phyloP scores from a whole-genome alignment of 306 rosid genomes.

The Vicia sativa region DNA sequence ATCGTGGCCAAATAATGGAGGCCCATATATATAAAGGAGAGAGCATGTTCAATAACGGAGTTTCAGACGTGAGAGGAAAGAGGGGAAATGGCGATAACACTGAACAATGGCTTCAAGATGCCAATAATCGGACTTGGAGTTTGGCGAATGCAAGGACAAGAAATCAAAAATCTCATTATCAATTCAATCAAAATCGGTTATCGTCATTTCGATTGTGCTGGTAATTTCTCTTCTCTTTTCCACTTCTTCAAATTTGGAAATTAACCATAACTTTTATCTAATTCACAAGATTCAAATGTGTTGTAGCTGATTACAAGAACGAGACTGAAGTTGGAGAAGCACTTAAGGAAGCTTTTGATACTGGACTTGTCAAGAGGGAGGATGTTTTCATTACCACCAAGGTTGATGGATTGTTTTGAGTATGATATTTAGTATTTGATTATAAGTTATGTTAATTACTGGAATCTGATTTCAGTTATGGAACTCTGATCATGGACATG shows the following conservation, averaged over 20 bases:
- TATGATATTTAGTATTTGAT: slow-evolving; percentile 21
- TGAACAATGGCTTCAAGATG: slow-evolving; percentile 83
- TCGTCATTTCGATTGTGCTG: slow-evolving; percentile 95
- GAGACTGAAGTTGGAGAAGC: slow-evolving; percentile 89
- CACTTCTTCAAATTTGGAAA: background rate
- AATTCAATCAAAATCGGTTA: slow-evolving; percentile 78
- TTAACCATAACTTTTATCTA: background rate
- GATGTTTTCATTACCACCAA: slow-evolving; percentile 87
- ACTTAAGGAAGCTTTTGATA: slow-evolving; percentile 66
- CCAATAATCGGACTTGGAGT: slow-evolving; percentile 75
- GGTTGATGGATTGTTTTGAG: slow-evolving; percentile 38
- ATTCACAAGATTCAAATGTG: slow-evolving; percentile 15
- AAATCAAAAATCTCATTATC: slow-evolving; percentile 63
- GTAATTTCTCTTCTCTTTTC: slow-evolving; percentile 38
- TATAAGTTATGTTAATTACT: slow-evolving; percentile 16
- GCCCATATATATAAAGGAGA: background rate
- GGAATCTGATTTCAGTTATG: slow-evolving; percentile 66
- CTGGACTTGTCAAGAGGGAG: slow-evolving; percentile 81
- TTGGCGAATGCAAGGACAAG: slow-evolving; percentile 80
- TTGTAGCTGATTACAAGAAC: slow-evolving; percentile 77
- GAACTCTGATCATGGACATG: slow-evolving; percentile 98
- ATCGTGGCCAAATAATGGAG: background rate
- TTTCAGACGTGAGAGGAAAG: background rate
- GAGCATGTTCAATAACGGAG: background rate
- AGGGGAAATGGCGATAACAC: slow-evolving; percentile 55